phyloP scores from a whole-genome alignment of 2,329 filamentous ascomycete species.

The Venturia carpophila region DNA sequence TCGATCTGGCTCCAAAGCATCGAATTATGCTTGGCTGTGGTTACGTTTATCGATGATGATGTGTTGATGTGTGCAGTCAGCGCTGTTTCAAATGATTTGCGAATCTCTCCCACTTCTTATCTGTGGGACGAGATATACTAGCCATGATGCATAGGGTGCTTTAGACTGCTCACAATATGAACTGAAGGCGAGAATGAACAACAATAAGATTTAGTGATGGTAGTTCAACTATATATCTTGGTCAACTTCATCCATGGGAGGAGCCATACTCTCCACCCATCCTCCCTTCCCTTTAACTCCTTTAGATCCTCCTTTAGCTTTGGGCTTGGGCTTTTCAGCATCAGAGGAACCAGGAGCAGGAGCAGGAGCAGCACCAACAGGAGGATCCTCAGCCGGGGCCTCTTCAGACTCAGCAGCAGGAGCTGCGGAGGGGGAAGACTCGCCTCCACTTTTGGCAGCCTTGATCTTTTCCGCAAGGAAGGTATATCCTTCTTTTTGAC shows the following conservation, averaged over 20 bases:
- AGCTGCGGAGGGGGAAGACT: background rate
- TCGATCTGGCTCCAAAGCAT: too few species aligned
- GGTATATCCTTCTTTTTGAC: slow-evolving; percentile 16
- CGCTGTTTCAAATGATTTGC: too few species aligned
- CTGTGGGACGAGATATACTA: too few species aligned
- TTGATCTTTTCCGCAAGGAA: slow-evolving; percentile 16
- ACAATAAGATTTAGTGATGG: background rate
- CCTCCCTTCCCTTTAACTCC: background rate
- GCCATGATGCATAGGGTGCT: too few species aligned
- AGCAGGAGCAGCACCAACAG: background rate
- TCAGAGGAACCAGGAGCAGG: too few species aligned
- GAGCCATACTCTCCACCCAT: background rate
- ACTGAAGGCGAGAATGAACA: background rate
- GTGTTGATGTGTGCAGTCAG: too few species aligned
- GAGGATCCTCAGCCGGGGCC: background rate
- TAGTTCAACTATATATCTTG: background rate
- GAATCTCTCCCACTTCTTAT: too few species aligned
- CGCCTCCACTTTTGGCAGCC: background rate
- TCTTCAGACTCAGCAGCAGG: background rate
- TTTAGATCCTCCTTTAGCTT: background rate
- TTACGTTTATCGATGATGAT: too few species aligned
- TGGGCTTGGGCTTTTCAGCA: background rate
- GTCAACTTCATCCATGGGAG: background rate
- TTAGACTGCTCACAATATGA: background rate
- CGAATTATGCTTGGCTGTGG: too few species aligned